These are phyloP conservation scores for Aureobasidium subglaciale DNA, from an alignment of 2,329 filamentous ascomycete species.

Conservation along the genomic window DNA sequence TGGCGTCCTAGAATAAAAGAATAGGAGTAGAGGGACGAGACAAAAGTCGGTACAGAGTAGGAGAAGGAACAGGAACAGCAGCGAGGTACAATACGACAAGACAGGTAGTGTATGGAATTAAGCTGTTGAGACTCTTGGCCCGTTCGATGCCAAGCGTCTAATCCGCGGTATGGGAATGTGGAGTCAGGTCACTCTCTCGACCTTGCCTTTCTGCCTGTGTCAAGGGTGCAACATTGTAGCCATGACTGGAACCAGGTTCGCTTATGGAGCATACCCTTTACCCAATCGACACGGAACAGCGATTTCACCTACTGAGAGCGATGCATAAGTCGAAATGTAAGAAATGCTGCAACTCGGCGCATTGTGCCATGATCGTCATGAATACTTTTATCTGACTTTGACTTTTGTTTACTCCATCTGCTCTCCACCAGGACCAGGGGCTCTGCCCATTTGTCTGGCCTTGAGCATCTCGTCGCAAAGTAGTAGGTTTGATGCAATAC, in stretches of 20 bases:
- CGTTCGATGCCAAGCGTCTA: slow-evolving; percentile 1
- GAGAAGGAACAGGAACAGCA: not conserved
- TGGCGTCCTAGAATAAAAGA: not conserved
- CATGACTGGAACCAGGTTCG: too few relatives aligned
- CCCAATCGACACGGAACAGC: not conserved
- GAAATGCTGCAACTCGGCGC: slow-evolving; percentile 2
- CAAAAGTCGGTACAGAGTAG: not conserved
- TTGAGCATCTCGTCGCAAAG: slow-evolving; percentile 97
- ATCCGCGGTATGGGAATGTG: not conserved
- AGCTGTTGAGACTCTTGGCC: not conserved
- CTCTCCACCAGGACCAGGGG: slow-evolving; percentile 13
- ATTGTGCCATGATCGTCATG: slow-evolving; percentile 11
- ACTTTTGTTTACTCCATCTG: slow-evolving; percentile 10
- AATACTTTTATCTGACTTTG: slow-evolving; percentile 5
- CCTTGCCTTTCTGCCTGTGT: too few relatives aligned
- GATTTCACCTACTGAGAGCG: not conserved
- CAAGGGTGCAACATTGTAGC: not conserved
- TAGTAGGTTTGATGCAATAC: slow-evolving; percentile 90
- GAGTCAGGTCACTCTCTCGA: too few relatives aligned
- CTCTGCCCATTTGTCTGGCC: slow-evolving; percentile 74
- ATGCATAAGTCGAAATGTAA: not conserved
- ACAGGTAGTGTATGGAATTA: not conserved
- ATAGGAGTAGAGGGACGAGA: not conserved
- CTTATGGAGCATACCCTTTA: too few relatives aligned
- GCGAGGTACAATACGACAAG: not conserved